A percentile compares a stretch with the other conserved stretches of the same genome.
Evolutionary conservation across 345 rosid species (phyloP).

Genomic region (thale cress (Arabidopsis thaliana)): DNA sequence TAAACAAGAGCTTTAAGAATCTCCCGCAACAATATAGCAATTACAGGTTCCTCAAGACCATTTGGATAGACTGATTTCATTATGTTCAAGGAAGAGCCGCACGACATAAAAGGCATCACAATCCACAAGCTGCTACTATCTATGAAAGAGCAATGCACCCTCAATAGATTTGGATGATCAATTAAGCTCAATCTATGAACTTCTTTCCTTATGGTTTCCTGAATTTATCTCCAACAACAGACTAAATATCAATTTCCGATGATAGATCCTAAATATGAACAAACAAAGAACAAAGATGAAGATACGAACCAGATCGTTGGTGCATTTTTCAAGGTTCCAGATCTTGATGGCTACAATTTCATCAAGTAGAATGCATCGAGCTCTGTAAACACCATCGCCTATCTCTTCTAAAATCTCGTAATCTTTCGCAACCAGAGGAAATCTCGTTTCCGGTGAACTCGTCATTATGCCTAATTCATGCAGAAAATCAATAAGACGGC

Average conservation of each 20-base stretch:
- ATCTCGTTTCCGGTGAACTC: conserved; percentile 46
- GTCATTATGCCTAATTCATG: not conserved
- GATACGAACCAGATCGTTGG: conserved; percentile 51
- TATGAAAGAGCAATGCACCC: conserved; percentile 65
- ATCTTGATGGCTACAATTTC: conserved; percentile 10
- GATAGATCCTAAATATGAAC: not conserved
- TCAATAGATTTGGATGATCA: conserved; percentile 63
- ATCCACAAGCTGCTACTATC: conserved; percentile 66
- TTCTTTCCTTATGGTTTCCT: conserved; percentile 72
- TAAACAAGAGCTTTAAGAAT: conserved; percentile 70
- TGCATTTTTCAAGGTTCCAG: conserved; percentile 49
- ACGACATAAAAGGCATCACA: conserved; percentile 82
- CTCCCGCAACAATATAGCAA: conserved; percentile 64
- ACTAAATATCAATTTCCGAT: not conserved
- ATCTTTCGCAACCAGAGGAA: conserved; percentile 56
- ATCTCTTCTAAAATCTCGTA: conserved; percentile 57
- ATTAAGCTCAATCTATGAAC: conserved; percentile 66
- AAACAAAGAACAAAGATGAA: not conserved
- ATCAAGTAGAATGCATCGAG: conserved; percentile 20
- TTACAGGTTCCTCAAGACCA: conserved; percentile 74
- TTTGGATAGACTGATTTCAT: conserved; percentile 65
- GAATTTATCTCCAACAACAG: not conserved
- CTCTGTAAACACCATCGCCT: conserved; percentile 51
- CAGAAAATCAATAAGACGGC: not conserved
- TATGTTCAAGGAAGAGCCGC: conserved; percentile 73